These are phyloP conservation scores for Cercis canadensis DNA, from an alignment of 306 rosid species.

Conservation along the genomic window DNA sequence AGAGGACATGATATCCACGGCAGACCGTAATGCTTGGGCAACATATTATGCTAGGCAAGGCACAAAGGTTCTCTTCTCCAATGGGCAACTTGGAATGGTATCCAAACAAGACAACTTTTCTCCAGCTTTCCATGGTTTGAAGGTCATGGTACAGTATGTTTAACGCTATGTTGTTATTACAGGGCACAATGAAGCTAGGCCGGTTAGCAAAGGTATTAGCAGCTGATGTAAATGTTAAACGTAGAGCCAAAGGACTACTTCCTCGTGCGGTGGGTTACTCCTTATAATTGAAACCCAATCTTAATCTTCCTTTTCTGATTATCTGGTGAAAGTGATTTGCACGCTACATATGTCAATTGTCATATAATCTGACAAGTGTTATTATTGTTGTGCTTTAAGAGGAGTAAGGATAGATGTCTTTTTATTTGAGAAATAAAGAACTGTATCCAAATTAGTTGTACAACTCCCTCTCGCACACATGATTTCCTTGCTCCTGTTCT, in stretches of 20 bases:
- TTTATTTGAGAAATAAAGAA: no score
- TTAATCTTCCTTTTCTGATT: constrained; percentile 15
- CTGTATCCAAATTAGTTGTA: not conserved
- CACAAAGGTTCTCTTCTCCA: constrained; percentile 76
- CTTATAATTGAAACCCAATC: constrained; percentile 34
- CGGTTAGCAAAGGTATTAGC: constrained; percentile 84
- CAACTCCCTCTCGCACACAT: not conserved
- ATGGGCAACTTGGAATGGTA: constrained; percentile 96
- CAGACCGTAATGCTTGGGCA: constrained; percentile 96
- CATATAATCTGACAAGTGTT: not conserved
- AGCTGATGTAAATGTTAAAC: constrained; percentile 85
- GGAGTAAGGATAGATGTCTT: no score
- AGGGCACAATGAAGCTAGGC: constrained; percentile 88
- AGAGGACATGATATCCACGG: constrained; percentile 92
- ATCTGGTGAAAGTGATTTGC: not conserved
- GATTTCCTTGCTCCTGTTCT: constrained; percentile 10
- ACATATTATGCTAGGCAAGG: constrained; percentile 73
- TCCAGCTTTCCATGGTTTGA: constrained; percentile 35
- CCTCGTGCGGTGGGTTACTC: constrained; percentile 76
- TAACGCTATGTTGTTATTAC: constrained; percentile 39
- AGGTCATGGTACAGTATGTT: constrained; percentile 31
- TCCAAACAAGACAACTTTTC: constrained; percentile 6
- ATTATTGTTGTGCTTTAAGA: no score
- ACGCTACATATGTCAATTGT: not conserved
- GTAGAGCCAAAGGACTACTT: constrained; percentile 93